Evolutionary conservation across 805 yeast genomes (phyloP).

Genomic region (Komagataella phaffii): DNA sequence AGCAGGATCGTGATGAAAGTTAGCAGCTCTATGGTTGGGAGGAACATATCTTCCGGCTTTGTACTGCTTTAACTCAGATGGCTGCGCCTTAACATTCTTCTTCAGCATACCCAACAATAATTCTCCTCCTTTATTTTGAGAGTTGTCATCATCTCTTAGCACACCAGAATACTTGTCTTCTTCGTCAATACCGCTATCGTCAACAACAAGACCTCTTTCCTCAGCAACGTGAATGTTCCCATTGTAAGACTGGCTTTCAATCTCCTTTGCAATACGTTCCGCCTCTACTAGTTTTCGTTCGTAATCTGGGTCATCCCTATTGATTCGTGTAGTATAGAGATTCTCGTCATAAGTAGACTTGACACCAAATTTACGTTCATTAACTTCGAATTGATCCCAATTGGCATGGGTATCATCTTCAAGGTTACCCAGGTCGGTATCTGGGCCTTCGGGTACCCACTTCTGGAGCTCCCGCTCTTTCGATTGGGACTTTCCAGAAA

Average conservation of each 20-base stretch:
- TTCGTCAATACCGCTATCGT: conserved; percentile 84
- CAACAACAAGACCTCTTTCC: conserved; percentile 70
- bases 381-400: conserved; percentile 96
- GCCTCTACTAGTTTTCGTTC: conserved; percentile 54
- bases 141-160: conserved; percentile 33
- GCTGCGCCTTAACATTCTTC: conserved; percentile 6
- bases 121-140: conserved; percentile 11
- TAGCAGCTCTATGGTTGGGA: conserved; percentile 40
- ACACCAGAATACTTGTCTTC: conserved; percentile 96
- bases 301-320: conserved; percentile 65
- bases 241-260: conserved; percentile 49
- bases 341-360: conserved; percentile 76
- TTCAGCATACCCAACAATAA: conserved; percentile 16
- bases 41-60: conserved; percentile 34
- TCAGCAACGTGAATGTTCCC: conserved; percentile 80
- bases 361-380: conserved; percentile 80
- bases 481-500: conserved; percentile 34
- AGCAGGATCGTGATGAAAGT: conserved; percentile 50
- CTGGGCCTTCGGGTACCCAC: conserved; percentile 67
- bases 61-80: conserved; percentile 11
- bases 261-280: conserved; percentile 69
- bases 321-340: conserved; percentile 68
- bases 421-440: conserved; percentile 14
- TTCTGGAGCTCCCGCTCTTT: conserved; percentile 64
- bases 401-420: conserved; percentile 21